These are phyloP conservation scores for Wickerhamomyces strasburgensis DNA, from an alignment of 805 yeast species.

Conservation along the genomic window DNA sequence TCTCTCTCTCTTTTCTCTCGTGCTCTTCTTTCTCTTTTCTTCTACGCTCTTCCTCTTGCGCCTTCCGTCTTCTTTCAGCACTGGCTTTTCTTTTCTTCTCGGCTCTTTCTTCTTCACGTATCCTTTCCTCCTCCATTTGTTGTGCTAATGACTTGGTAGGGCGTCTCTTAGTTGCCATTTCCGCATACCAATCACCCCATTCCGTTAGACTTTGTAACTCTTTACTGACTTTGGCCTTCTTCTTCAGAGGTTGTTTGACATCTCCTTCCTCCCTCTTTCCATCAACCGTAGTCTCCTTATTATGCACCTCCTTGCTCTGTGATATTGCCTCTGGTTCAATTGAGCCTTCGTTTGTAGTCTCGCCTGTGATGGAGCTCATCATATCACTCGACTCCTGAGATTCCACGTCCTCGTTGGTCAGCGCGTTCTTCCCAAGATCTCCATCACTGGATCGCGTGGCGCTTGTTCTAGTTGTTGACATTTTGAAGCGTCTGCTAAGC, in stretches of 20 bases:
- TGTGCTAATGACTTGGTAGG: background rate
- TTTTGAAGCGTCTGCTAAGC: no score
- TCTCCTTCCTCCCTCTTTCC: background rate
- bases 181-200: constrained; percentile 7
- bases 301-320: no score
- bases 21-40: constrained; percentile 1
- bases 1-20: constrained; percentile 2
- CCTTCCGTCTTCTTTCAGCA: constrained; percentile 6
- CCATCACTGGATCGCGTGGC: no score
- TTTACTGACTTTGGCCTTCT: constrained; percentile 14
- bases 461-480: no score
- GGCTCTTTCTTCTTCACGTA: constrained; percentile 1
- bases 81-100: constrained; percentile 3
- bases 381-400: no score
- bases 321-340: background rate
- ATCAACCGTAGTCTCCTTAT: no score
- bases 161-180: background rate
- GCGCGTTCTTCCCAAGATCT: no score
- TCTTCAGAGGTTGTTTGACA: constrained; percentile 13
- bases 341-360: background rate
- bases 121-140: constrained; percentile 3
- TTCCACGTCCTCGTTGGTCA: no score
- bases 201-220: constrained; percentile 5
- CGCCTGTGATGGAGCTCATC: no score
- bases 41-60: constrained; percentile 3